Evolutionary conservation across 495 filamentous ascomycete species (phyloP), one percentile per base, ranked within the genome.

Genomic region (Podospora australis): DNA sequence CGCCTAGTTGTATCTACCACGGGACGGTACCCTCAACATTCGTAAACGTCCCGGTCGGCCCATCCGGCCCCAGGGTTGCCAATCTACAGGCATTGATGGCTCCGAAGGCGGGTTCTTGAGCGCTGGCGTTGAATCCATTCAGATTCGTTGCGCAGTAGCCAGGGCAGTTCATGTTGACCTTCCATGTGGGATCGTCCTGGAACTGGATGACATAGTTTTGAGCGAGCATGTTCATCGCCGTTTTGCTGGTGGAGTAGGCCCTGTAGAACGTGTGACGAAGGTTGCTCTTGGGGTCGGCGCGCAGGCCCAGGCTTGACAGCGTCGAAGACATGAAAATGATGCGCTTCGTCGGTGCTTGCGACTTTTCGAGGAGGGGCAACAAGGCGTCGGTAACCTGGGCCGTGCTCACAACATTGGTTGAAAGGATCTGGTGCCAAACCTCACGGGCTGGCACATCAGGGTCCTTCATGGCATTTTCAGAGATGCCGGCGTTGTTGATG

Each of bases 401-500:
- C 0, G 58, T 54, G 6, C 70, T 69, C 39, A 68, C 58, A 8
- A 75, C 63, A 50, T 77, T 76, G 24, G 63, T 60, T 17, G 72
- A 59, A 29, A 65, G 68, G n/a, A 65, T 36, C 3, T 6, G 3
- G 1, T n/a, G 7, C 32, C 32, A 36, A 6, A 16, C 19, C 3
- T 19, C 7, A 4, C 28, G 9, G 32, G 23, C 6, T 11, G 44
- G 8, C 11, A 21, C 23, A 20, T 41, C 39, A 10, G 39, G 17
- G 39, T 22, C n/a, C 14, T 41, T 20, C 5, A 24, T 19, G 17
- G 39, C 20, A 20, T 41, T 14, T 22, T 26, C 22, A 24, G 13
- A n/a, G 40, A 56, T 51, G 26, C 70, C 73, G 17, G 69, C 72
- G 50, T 78, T 81, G 62, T 81, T 78, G 53, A 79, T 52, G 6